phyloP scores from a whole-genome alignment of 192 early-diverging fungal species.

The Coemansia aciculifera region DNA sequence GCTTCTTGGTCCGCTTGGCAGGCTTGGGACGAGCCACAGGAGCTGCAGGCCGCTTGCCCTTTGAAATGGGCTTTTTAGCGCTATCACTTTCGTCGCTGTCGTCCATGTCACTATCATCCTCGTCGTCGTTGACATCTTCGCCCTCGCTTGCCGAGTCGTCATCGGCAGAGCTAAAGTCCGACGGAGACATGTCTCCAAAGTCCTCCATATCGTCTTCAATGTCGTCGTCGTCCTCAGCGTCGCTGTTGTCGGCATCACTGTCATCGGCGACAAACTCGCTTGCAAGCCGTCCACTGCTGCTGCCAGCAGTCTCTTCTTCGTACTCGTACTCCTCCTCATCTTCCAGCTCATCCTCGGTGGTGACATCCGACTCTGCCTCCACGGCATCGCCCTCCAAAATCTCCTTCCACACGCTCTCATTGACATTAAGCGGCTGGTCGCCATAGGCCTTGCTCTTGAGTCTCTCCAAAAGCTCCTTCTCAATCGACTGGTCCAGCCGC shows the following conservation, averaged over 20 bases:
- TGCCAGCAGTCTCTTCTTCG: slow-evolving; percentile 56
- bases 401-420: slow-evolving; percentile 84
- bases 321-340: slow-evolving; percentile 56
- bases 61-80: slow-evolving; percentile 16
- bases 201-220: slow-evolving; percentile 48
- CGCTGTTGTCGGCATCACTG: slow-evolving; percentile 40
- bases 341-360: slow-evolving; percentile 67
- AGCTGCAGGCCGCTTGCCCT: slow-evolving; percentile 41
- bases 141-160: slow-evolving; percentile 42
- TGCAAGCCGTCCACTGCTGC: slow-evolving; percentile 56
- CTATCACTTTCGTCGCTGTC: slow-evolving; percentile 55
- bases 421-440: slow-evolving; percentile 94
- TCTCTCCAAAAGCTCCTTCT: slow-evolving; percentile 92
- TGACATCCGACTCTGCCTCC: slow-evolving; percentile 64
- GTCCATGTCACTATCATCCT: slow-evolving; percentile 60
- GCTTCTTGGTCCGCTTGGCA: slow-evolving; percentile 47
- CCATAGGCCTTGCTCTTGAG: slow-evolving; percentile 93
- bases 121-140: slow-evolving; percentile 55
- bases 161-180: slow-evolving; percentile 63
- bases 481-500: slow-evolving; percentile 86
- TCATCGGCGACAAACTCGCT: slow-evolving; percentile 53
- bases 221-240: slow-evolving; percentile 20
- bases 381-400: slow-evolving; percentile 78
- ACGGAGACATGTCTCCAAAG: slow-evolving; percentile 33
- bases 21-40: slow-evolving; percentile 30